phyloP scores from a whole-genome alignment of 176 grass and related monocot genomes.

The Olyra latifolia region DNA sequence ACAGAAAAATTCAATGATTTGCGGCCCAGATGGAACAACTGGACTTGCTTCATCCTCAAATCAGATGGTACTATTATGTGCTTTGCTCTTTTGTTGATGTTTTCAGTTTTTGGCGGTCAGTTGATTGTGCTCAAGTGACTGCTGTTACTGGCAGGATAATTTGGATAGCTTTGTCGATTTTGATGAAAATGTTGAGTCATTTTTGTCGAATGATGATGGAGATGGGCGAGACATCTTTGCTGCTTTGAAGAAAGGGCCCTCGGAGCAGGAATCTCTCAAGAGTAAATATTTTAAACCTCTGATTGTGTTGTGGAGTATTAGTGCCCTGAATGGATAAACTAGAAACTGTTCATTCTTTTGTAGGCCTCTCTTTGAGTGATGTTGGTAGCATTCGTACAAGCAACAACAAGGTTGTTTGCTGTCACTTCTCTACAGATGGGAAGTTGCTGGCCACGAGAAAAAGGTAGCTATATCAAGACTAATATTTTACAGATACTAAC shows the following conservation, averaged over 20 bases:
- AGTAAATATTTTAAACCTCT: conserved; percentile 47
- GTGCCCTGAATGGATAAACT: conserved; percentile 20
- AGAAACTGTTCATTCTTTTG: conserved; percentile 28
- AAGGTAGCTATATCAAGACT: conserved; percentile 53
- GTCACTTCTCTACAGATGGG: conserved; percentile 79
- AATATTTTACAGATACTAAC: neutral
- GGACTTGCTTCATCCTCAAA: conserved; percentile 82
- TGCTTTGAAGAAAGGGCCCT: conserved; percentile 78
- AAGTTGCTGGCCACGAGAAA: conserved; percentile 85
- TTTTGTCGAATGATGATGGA: conserved; percentile 88
- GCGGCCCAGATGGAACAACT: conserved; percentile 57
- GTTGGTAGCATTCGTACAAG: conserved; percentile 57
- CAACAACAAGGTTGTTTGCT: conserved; percentile 75
- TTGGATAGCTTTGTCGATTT: conserved; percentile 89
- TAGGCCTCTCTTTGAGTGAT: conserved; percentile 74
- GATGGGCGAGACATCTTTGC: conserved; percentile 86
- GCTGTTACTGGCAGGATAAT: conserved; percentile 64
- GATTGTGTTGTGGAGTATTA: neutral
- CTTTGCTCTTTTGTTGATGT: conserved; percentile 14
- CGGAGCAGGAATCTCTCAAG: conserved; percentile 72
- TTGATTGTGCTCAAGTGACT: conserved; percentile 36
- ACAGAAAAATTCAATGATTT: conserved; percentile 74
- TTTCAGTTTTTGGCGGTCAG: conserved; percentile 18
- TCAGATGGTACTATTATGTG: conserved; percentile 69
- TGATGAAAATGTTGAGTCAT: conserved; percentile 94